phyloP scores from a whole-genome alignment of 345 rosid species.

The Syzygium oleosum region DNA sequence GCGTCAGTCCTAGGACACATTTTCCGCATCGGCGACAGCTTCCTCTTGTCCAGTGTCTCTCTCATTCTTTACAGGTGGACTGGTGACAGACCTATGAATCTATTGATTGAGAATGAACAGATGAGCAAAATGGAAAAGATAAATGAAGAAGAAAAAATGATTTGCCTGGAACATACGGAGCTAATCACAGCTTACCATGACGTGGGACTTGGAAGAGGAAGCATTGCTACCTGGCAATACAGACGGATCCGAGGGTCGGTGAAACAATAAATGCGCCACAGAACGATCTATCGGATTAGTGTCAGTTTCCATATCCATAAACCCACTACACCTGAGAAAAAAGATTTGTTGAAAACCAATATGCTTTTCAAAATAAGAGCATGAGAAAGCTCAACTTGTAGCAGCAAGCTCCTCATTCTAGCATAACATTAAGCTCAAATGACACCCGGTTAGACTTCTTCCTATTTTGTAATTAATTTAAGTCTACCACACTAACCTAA shows the following conservation, averaged over 20 bases:
- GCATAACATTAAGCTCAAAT: background rate
- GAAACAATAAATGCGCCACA: constrained; percentile 84
- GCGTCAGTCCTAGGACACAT: constrained; percentile 8
- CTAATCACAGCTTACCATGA: constrained; percentile 26
- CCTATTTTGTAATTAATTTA: background rate
- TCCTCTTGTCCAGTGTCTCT: constrained; percentile 20
- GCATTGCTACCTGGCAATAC: constrained; percentile 22
- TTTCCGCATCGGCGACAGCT: constrained; percentile 9
- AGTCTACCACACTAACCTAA: background rate
- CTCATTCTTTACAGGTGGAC: constrained; percentile 31
- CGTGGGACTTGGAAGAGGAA: constrained; percentile 30
- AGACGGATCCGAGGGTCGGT: constrained; percentile 68
- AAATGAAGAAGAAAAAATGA: background rate
- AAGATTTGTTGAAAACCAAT: background rate
- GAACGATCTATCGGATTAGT: constrained; percentile 95
- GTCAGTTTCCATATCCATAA: constrained; percentile 74
- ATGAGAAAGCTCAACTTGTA: background rate
- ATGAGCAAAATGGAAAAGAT: background rate
- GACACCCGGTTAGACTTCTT: background rate
- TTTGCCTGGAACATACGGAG: background rate
- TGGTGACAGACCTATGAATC: constrained; percentile 37
- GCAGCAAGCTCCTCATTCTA: background rate
- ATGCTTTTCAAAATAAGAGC: background rate
- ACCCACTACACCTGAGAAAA: constrained; percentile 43
- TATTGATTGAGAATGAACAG: constrained; percentile 10